Evolutionary conservation across 2,329 filamentous ascomycete species (phyloP).

Genomic region (Ceratocystis ficicola): DNA sequence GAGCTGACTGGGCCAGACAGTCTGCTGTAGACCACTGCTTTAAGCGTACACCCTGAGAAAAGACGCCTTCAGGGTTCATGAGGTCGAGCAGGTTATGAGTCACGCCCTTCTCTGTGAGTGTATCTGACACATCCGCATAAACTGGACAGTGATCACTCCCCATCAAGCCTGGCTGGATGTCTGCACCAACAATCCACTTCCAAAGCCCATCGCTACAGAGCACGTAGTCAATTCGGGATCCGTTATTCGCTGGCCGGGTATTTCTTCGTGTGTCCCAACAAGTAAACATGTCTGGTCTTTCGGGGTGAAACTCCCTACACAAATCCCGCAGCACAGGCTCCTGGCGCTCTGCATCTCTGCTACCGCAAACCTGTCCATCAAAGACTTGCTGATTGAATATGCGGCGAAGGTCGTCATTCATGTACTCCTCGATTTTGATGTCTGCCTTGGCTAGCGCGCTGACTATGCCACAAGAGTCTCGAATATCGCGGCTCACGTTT

Average conservation of each 20-base stretch:
- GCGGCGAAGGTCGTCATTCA: constrained; percentile 57
- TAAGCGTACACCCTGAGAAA: constrained; percentile 51
- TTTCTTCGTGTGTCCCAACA: constrained; percentile 95
- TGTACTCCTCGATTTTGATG: constrained; percentile 57
- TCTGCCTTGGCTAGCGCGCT: constrained; percentile 61
- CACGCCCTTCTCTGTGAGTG: constrained; percentile 43
- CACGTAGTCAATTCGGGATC: constrained; percentile 86
- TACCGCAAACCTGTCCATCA: constrained; percentile 41
- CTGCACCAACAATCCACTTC: constrained; percentile 63
- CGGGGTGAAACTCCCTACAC: constrained; percentile 67
- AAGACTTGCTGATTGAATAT: constrained; percentile 79
- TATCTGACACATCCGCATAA: constrained; percentile 56
- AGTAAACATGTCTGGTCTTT: constrained; percentile 83
- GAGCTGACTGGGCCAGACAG: constrained; percentile 63
- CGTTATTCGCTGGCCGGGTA: constrained; percentile 88
- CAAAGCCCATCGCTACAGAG: constrained; percentile 70
- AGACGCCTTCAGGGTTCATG: constrained; percentile 65
- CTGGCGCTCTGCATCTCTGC: neutral
- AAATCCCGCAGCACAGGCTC: constrained; percentile 68
- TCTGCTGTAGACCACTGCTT: constrained; percentile 56
- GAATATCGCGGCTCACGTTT: constrained; percentile 58
- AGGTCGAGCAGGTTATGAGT: constrained; percentile 52
- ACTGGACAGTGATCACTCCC: constrained; percentile 96
- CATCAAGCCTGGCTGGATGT: constrained; percentile 88
- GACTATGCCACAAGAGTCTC: constrained; percentile 63